Conservation (phyloP, 2,329 filamentous ascomycete genomes). For the Bimuria novae-zelandiae region DNA sequence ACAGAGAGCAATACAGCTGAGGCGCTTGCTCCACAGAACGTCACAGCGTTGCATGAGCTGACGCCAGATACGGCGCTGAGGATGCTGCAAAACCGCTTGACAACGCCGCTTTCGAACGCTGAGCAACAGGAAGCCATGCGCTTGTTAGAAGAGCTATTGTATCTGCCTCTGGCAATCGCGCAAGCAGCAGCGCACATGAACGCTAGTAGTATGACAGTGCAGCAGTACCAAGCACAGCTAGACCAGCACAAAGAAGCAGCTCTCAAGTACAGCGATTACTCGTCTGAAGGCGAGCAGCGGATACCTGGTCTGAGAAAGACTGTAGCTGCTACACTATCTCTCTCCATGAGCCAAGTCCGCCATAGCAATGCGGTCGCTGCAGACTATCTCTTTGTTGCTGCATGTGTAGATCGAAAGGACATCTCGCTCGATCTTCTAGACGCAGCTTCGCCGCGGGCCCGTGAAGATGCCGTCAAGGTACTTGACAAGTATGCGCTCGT, state of each 20-base stretch:
- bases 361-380: conserved; percentile 37
- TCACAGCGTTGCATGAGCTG: conserved; percentile 21
- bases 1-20: conserved; percentile 14
- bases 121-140: conserved; percentile 17
- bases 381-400: conserved; percentile 47
- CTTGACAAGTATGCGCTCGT: no score
- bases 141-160: conserved; percentile 22
- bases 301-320: conserved; percentile 40
- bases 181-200: conserved; percentile 27
- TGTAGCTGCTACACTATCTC: conserved; percentile 47
- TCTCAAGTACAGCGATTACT: conserved; percentile 38
- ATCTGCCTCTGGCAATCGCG: conserved; percentile 24
- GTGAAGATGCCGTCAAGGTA: conserved; percentile 20
- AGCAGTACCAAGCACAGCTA: conserved; percentile 19
- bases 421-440: conserved; percentile 23
- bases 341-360: conserved; percentile 46
- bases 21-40: conserved; percentile 18
- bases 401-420: conserved; percentile 39
- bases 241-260: conserved; percentile 29
- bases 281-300: conserved; percentile 37
- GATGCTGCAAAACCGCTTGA: conserved; percentile 24
- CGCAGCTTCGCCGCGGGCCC: conserved; percentile 11
- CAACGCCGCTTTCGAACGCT: conserved; percentile 4
- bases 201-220: conserved; percentile 10
- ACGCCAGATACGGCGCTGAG: conserved; percentile 18